Conservation (phyloP, 345 rosid species). For the Geranium rotundifolium region DNA sequence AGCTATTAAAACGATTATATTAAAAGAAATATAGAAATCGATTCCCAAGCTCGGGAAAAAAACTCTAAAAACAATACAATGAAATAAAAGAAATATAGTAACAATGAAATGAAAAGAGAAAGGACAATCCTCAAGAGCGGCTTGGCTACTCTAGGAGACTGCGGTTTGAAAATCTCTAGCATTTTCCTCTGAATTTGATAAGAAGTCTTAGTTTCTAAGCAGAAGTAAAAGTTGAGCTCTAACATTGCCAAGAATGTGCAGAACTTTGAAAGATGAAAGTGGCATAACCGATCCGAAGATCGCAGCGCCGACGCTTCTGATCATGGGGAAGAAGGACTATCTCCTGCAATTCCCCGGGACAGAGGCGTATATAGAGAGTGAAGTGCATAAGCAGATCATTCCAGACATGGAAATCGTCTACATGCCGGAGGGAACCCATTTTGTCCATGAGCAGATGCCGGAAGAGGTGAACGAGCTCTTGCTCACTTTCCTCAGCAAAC, state of each 20-base stretch:
- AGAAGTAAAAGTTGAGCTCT: slow-evolving; percentile 1
- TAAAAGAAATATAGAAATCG: too few species aligned
- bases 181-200: too few species aligned
- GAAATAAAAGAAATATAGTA: not conserved
- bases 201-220: too few species aligned
- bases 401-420: slow-evolving; percentile 33
- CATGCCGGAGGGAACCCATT: slow-evolving; percentile 46
- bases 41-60: not conserved
- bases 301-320: slow-evolving; percentile 31
- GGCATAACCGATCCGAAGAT: slow-evolving; percentile 16
- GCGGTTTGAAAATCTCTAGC: too few species aligned
- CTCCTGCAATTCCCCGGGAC: slow-evolving; percentile 35
- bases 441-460: slow-evolving; percentile 47
- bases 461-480: slow-evolving; percentile 35
- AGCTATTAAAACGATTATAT: too few species aligned
- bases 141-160: too few species aligned
- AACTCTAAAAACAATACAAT: too few species aligned
- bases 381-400: slow-evolving; percentile 27
- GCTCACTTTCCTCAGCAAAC: slow-evolving; percentile 29
- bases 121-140: too few species aligned
- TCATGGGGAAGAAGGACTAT: slow-evolving; percentile 47
- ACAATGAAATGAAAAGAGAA: not conserved
- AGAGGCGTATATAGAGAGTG: slow-evolving; percentile 33
- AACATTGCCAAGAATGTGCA: slow-evolving; percentile 4
- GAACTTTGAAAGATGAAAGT: slow-evolving; percentile 18